phyloP scores from a whole-genome alignment of 371 early-diverging fungal species.

The Actinomucor elegans region DNA sequence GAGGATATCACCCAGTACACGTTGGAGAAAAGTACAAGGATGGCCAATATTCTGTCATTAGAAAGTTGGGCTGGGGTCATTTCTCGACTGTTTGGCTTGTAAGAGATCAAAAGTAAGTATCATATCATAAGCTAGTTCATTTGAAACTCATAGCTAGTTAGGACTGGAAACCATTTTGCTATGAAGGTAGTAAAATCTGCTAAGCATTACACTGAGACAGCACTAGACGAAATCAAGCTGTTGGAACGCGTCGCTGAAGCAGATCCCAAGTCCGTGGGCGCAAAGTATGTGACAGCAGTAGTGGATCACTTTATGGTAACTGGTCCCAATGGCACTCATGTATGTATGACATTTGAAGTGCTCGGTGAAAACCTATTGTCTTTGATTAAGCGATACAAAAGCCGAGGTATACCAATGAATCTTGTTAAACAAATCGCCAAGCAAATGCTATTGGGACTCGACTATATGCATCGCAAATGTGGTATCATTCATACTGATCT shows the following conservation, averaged over 20 bases:
- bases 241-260: slow-evolving; percentile 74
- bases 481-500: slow-evolving; percentile 98
- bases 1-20: slow-evolving; percentile 94
- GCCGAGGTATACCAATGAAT: slow-evolving; percentile 82
- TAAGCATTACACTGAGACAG: slow-evolving; percentile 93
- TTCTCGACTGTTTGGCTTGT: slow-evolving; percentile 99
- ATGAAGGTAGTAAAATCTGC: slow-evolving; percentile 97
- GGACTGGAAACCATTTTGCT: slow-evolving; percentile 81
- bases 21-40: slow-evolving; percentile 84
- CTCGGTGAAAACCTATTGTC: slow-evolving; percentile 93
- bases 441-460: slow-evolving; percentile 89
- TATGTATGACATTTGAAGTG: slow-evolving; percentile 97
- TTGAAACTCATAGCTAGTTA: too few relatives aligned
- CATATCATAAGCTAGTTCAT: too few relatives aligned
- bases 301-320: slow-evolving; percentile 85
- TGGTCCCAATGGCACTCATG: slow-evolving; percentile 92
- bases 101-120: slow-evolving; percentile 69
- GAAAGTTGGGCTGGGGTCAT: slow-evolving; percentile 99
- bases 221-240: slow-evolving; percentile 94
- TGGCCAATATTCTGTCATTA: slow-evolving; percentile 78
- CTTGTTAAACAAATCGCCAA: slow-evolving; percentile 88
- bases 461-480: slow-evolving; percentile 92
- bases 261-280: slow-evolving; percentile 60
- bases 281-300: slow-evolving; percentile 78
- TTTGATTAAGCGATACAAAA: slow-evolving; percentile 73